Evolutionary conservation across 805 yeast genomes (phyloP).

Genomic region (Metschnikowia santaceciliae): DNA sequence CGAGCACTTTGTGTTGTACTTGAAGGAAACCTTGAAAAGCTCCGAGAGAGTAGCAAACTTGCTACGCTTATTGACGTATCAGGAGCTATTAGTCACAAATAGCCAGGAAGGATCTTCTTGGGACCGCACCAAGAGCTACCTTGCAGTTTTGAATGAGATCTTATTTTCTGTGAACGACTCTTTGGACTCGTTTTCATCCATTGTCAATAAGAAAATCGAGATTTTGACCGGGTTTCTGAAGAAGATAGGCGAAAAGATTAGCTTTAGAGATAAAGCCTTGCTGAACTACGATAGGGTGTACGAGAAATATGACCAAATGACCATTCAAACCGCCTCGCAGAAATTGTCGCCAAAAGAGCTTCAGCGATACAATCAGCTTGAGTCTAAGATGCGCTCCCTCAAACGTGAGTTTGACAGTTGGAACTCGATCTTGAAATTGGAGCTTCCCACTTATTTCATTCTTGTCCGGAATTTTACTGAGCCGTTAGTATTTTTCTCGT

Average conservation of each 20-base stretch:
- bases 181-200: conserved; percentile 6
- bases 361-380: conserved; percentile 21
- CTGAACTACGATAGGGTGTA: conserved; percentile 36
- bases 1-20: conserved; percentile 6
- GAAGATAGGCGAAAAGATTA: conserved; percentile 24
- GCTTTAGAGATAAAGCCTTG: conserved; percentile 29
- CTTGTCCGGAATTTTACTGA: conserved; percentile 27
- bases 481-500: conserved; percentile 31
- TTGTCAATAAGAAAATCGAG: conserved; percentile 14
- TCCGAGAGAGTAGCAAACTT: conserved; percentile 24
- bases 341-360: conserved; percentile 28
- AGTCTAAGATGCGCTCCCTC: conserved; percentile 24
- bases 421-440: conserved; percentile 40
- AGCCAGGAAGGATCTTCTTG: conserved; percentile 15
- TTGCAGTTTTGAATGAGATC: conserved; percentile 16
- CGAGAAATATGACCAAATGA: conserved; percentile 25
- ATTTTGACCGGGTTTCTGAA: conserved; percentile 17
- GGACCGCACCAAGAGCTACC: conserved; percentile 19
- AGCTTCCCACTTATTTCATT: conserved; percentile 43
- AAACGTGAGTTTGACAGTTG: conserved; percentile 29
- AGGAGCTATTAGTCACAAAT: not conserved
- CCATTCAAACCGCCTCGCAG: conserved; percentile 34
- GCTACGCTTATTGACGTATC: conserved; percentile 13
- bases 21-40: conserved; percentile 15
- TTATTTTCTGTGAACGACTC: conserved; percentile 11